These are phyloP conservation scores for Candida glaebosa DNA, from an alignment of 805 yeast genomes.

Conservation along the genomic window DNA sequence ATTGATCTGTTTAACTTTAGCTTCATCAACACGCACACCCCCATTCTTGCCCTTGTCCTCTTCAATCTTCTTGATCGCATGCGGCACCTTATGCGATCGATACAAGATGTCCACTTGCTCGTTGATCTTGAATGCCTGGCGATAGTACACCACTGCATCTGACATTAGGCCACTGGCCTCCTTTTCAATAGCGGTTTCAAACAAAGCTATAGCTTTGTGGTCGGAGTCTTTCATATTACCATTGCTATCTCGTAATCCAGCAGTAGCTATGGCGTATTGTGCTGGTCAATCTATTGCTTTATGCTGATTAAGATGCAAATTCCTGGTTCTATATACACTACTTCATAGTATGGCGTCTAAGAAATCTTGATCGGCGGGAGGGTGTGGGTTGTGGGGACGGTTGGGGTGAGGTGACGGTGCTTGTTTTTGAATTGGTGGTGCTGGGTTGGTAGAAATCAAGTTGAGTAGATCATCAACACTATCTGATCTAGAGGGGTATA, in stretches of 20 bases:
- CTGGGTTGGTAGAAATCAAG: neutral
- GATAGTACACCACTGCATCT: slow-evolving; percentile 74
- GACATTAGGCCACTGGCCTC: slow-evolving; percentile 73
- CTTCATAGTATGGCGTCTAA: slow-evolving; percentile 13
- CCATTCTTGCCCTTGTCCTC: slow-evolving; percentile 27
- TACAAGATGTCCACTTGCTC: slow-evolving; percentile 65
- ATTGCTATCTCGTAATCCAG: neutral
- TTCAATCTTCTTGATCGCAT: slow-evolving; percentile 26
- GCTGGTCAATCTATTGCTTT: too few relatives aligned
- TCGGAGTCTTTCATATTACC: slow-evolving; percentile 11
- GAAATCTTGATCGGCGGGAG: slow-evolving; percentile 11
- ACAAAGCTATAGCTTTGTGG: slow-evolving; percentile 54
- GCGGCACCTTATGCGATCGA: slow-evolving; percentile 51
- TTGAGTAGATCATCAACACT: slow-evolving; percentile 7
- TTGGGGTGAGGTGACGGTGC: neutral
- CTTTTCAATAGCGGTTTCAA: slow-evolving; percentile 67
- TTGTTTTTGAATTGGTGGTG: neutral
- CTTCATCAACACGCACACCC: slow-evolving; percentile 31
- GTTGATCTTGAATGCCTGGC: slow-evolving; percentile 63
- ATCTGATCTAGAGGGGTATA: slow-evolving; percentile 6
- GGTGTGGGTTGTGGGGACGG: slow-evolving; percentile 1
- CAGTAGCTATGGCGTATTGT: too few relatives aligned
- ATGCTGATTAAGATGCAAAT: neutral
- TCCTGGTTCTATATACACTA: slow-evolving; percentile 2
- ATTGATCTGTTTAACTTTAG: slow-evolving; percentile 34